These are phyloP conservation scores for Secale cereale DNA, from an alignment of 176 grass and related monocot genomes.

Conservation along the genomic window DNA sequence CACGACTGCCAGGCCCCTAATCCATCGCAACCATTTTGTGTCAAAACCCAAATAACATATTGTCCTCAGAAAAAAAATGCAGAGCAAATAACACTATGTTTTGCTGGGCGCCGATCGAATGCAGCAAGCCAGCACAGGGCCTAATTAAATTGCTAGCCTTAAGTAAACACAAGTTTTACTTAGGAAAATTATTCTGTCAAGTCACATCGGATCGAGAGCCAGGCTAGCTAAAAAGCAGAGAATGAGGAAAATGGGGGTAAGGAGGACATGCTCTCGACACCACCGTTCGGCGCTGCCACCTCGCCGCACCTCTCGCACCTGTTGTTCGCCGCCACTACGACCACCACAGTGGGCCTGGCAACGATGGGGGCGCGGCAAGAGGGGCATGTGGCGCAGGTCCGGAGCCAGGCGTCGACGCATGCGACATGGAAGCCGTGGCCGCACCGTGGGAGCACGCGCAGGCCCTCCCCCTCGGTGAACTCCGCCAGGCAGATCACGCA, in stretches of 20 bases:
- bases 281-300: background rate
- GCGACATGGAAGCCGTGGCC: conserved; percentile 52
- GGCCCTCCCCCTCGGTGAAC: background rate
- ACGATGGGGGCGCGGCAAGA: background rate
- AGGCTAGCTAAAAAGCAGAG: background rate
- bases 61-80: no score
- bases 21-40: background rate
- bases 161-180: background rate
- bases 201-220: background rate
- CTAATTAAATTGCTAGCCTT: background rate
- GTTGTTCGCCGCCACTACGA: background rate
- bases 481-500: background rate
- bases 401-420: conserved; percentile 70
- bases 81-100: no score
- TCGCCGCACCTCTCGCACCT: background rate
- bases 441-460: conserved; percentile 62
- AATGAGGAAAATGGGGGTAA: background rate
- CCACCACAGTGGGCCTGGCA: background rate
- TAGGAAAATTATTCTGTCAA: background rate
- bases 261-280: background rate
- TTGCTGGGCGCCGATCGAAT: no score
- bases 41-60: no score
- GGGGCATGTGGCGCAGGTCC: background rate
- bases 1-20: background rate
- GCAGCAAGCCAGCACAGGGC: no score